Base-by-base conservation (phyloP, 2,329 filamentous ascomycete genomes). In the Lachnellula cervina region DNA sequence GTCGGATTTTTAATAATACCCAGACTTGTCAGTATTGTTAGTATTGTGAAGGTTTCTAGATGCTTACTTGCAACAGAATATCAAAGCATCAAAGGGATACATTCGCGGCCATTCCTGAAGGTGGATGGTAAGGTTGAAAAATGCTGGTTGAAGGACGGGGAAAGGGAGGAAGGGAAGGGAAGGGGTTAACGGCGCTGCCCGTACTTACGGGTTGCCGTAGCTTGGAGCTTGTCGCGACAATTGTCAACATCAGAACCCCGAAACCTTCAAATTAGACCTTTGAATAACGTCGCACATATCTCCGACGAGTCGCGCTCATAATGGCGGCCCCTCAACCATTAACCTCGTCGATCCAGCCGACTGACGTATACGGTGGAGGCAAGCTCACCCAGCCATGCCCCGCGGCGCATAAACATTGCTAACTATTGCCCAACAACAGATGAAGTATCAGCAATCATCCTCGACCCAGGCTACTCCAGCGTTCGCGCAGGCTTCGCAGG, bases 401-500 rank as follows among this genome's bases (percentile, higher is more conserved):
- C 46, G 4, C 17, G 44, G 44, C 44, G 44, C 45, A 45, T 37
- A 37, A 45, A 48, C 40, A 55, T 50, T 50, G 28, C 46, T 56
- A 23, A 40, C 57, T 51, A 51, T 51, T 52, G n/a, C 51, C 50
- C 23, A 40, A 43, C 57, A 49, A 56, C 67, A 96, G 94, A 99
- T 78, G 94, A 99, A 77, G 92, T 99, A 62, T 95, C 92, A 37
- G 95, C 95, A 51, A 88, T 99, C 65, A 90, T 99, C 38, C 89
- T 99, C 69, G 94, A 99, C 70, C 89, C 94, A 3, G 94, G 95
- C 59, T 97, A 91, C 76, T 90, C 89, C 69, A 87, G 85, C 64
- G 92, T 89, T 42, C 91, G 95, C 74, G 94, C 92, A 58, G 94
- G 94, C 56, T 99, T 97, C 69, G 95, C 95, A 13, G 94, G 95